These are phyloP conservation scores for Neurospora hispaniola DNA, from an alignment of 495 filamentous ascomycete species.

Conservation along the genomic window DNA sequence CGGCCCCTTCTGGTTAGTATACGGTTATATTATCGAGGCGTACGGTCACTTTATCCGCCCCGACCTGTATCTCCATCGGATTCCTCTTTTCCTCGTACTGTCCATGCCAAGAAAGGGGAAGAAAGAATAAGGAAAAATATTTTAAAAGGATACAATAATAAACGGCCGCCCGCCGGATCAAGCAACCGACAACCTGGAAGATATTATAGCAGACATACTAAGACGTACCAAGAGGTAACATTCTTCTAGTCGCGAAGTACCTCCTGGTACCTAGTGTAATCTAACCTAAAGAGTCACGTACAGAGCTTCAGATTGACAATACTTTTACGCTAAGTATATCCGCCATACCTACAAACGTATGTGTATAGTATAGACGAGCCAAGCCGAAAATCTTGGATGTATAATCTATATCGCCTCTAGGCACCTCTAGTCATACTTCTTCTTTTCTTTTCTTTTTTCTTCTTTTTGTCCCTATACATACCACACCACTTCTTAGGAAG, in stretches of 20 bases:
- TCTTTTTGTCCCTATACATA: neutral
- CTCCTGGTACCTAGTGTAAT: neutral
- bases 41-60: too few relatives aligned
- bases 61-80: neutral
- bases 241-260: neutral
- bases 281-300: neutral
- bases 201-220: neutral
- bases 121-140: too few relatives aligned
- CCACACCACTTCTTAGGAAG: neutral
- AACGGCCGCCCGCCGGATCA: neutral
- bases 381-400: neutral
- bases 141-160: too few relatives aligned
- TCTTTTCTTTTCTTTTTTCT: neutral
- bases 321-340: neutral
- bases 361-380: neutral
- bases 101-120: too few relatives aligned
- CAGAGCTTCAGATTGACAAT: neutral
- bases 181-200: neutral
- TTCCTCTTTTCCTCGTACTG: neutral
- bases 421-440: neutral
- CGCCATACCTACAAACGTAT: neutral
- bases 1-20: too few relatives aligned
- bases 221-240: neutral
- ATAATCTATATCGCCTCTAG: neutral
- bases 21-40: too few relatives aligned